phyloP scores from a whole-genome alignment of 805 yeast genomes.

The Spathaspora gorwiae region DNA sequence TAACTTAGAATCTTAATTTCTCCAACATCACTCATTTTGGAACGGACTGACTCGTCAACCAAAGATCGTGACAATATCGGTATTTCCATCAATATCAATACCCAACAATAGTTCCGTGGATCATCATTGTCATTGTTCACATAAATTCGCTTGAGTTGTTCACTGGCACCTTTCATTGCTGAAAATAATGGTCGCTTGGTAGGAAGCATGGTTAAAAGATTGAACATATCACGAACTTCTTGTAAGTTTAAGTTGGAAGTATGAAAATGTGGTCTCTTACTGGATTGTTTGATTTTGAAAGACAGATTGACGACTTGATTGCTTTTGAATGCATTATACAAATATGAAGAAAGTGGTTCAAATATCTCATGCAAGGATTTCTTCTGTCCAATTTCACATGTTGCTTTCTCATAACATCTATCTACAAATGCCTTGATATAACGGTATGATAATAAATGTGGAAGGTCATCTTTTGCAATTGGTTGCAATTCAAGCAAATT shows the following conservation, averaged over 20 bases:
- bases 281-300: conserved; percentile 35
- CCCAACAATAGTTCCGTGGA: conserved; percentile 49
- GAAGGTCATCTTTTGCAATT: background rate
- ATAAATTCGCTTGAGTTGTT: conserved; percentile 44
- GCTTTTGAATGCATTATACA: conserved; percentile 46
- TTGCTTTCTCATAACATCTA: conserved; percentile 22
- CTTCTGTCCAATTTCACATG: conserved; percentile 4
- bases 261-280: conserved; percentile 35
- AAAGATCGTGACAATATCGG: conserved; percentile 55
- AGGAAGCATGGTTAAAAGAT: conserved; percentile 46
- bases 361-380: conserved; percentile 29
- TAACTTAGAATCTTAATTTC: conserved; percentile 57
- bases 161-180: conserved; percentile 49
- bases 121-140: conserved; percentile 36
- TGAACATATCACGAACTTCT: conserved; percentile 46
- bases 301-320: conserved; percentile 48
- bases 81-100: conserved; percentile 62
- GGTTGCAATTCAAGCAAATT: conserved; percentile 18
- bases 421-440: conserved; percentile 30
- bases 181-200: conserved; percentile 56
- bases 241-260: conserved; percentile 46
- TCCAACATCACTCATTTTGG: conserved; percentile 36
- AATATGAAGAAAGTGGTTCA: conserved; percentile 47
- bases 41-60: conserved; percentile 23
- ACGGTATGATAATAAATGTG: conserved; percentile 24